phyloP scores from a whole-genome alignment of 129 eudicot genomes.

The Pittosporum tobira region DNA sequence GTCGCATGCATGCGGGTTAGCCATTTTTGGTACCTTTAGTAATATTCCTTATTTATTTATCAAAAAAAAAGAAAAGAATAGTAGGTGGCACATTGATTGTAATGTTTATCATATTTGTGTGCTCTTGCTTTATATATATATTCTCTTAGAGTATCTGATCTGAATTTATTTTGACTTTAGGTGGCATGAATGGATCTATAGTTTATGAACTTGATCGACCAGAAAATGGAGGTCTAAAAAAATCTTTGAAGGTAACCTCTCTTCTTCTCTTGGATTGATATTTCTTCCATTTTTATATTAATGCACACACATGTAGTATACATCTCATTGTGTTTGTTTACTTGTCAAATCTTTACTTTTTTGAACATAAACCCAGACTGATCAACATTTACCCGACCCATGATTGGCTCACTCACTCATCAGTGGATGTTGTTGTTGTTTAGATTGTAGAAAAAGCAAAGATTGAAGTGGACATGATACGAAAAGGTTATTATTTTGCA shows the following conservation, averaged over 20 bases:
- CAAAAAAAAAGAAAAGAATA: too few species aligned
- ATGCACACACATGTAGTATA: not conserved
- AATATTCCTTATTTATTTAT: not conserved
- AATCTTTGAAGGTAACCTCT: slow-evolving; percentile 59
- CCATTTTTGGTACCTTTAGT: not conserved
- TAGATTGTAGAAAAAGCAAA: slow-evolving; percentile 82
- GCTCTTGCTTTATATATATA: not conserved
- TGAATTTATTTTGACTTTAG: slow-evolving; percentile 25
- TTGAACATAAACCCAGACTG: slow-evolving; percentile 7
- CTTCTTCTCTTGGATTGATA: not conserved
- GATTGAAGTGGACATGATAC: slow-evolving; percentile 45
- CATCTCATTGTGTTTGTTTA: not conserved
- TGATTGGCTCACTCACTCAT: slow-evolving; percentile 25
- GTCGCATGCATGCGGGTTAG: not conserved
- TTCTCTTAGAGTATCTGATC: not conserved
- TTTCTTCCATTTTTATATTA: not conserved
- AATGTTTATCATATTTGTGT: not conserved
- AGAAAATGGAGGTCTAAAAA: slow-evolving; percentile 75
- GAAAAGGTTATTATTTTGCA: slow-evolving; percentile 34
- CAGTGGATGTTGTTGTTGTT: slow-evolving; percentile 24
- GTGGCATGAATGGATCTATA: slow-evolving; percentile 98
- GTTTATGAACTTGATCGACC: slow-evolving; percentile 91
- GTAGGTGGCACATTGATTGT: too few species aligned
- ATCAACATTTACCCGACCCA: slow-evolving; percentile 14
- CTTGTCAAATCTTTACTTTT: slow-evolving; percentile 8